Evolutionary conservation across 257 asterid genomes (phyloP).

Genomic region (Solanum lignicaule): DNA sequence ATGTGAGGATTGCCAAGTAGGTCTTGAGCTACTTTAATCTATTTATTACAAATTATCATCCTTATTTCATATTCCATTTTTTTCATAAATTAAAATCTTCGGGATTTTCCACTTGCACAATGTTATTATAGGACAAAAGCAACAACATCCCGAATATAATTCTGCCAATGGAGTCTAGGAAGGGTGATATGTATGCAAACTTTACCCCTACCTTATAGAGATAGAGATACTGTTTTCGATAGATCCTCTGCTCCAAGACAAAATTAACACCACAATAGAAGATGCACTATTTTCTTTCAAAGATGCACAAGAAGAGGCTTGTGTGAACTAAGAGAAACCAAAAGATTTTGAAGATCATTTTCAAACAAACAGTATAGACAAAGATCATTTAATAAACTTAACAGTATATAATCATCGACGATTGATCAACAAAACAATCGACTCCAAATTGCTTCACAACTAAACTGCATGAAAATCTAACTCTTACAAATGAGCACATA

Average conservation of each 20-base stretch:
- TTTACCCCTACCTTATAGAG: background rate
- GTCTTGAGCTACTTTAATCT: background rate
- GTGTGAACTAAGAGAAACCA: background rate
- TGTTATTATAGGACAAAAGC: background rate
- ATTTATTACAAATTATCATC: background rate
- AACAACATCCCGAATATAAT: background rate
- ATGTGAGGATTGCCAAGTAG: background rate
- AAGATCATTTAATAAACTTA: background rate
- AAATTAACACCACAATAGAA: background rate
- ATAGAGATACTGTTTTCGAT: background rate
- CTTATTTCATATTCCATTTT: background rate
- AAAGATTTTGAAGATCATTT: background rate
- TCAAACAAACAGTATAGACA: background rate
- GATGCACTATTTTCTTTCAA: background rate
- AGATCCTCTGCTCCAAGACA: background rate
- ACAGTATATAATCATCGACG: background rate
- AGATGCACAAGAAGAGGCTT: background rate
- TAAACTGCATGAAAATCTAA: background rate
- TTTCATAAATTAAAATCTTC: background rate
- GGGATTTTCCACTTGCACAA: background rate
- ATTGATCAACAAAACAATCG: background rate
- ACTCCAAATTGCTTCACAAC: background rate
- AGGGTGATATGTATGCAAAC: background rate
- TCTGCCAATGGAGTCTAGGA: accelerated
- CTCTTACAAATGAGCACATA: background rate